Evolutionary conservation across 768 basidiomycete species (phyloP).

Genomic region (Tylopilus vinaceipallidus): DNA sequence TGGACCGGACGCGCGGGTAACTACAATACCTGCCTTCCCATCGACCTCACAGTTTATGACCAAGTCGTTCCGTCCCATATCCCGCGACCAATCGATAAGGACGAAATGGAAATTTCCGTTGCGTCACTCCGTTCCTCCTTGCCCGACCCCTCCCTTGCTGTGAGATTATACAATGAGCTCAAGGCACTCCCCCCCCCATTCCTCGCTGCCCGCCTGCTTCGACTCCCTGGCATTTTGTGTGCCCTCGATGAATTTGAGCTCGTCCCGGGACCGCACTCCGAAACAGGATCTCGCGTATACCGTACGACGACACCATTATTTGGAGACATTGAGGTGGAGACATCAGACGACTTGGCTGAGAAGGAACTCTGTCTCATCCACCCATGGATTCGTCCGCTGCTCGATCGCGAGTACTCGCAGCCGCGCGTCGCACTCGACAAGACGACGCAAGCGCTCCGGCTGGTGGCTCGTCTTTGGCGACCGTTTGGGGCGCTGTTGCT

Average conservation of each 20-base stretch:
- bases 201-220: neutral
- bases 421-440: neutral
- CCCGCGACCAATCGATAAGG: neutral
- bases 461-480: slow-evolving; percentile 1
- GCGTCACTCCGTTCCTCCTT: neutral
- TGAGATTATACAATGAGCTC: neutral
- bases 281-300: neutral
- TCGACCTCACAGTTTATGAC: neutral
- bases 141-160: slow-evolving; percentile 24
- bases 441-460: neutral
- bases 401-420: neutral
- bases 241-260: neutral
- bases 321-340: slow-evolving; percentile 6
- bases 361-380: slow-evolving; percentile 9
- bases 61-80: neutral
- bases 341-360: neutral
- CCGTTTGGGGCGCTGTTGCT: slow-evolving; percentile 8
- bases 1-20: slow-evolving; percentile 10
- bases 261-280: too few species aligned
- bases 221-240: slow-evolving; percentile 5
- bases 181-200: neutral
- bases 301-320: neutral
- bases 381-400: slow-evolving; percentile 11
- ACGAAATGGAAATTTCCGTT: neutral
- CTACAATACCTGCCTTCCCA: slow-evolving; percentile 4